Conservation (phyloP, 306 rosid genomes). For the Medicago lupulina region DNA sequence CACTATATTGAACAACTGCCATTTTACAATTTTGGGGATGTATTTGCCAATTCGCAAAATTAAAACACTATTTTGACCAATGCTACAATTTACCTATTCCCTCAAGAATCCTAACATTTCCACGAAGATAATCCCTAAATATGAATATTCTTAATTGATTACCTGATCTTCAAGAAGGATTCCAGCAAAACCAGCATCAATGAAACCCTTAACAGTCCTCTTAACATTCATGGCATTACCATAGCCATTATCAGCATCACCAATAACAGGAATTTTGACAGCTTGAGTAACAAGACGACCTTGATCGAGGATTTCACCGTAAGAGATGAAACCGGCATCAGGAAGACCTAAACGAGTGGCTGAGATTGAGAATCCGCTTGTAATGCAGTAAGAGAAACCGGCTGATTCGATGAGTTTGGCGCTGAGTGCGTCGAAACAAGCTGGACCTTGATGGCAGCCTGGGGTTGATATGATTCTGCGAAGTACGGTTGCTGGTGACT, state of each 20-base stretch:
- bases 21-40: too few species aligned
- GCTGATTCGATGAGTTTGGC: conserved; percentile 79
- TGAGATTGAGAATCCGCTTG: conserved; percentile 86
- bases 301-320: conserved; percentile 86
- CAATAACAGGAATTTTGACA: conserved; percentile 83
- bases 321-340: conserved; percentile 81
- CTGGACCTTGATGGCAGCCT: conserved; percentile 85
- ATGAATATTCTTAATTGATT: too few species aligned
- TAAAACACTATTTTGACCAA: too few species aligned
- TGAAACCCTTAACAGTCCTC: conserved; percentile 82
- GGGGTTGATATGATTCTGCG: conserved; percentile 61
- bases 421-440: conserved; percentile 86
- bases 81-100: too few species aligned
- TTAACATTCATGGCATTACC: conserved; percentile 92
- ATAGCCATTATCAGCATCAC: conserved; percentile 89
- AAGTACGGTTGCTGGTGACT: conserved; percentile 56
- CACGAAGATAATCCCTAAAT: too few species aligned
- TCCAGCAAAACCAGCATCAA: conserved; percentile 84
- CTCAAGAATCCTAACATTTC: too few species aligned
- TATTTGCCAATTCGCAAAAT: too few species aligned
- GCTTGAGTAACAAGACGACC: conserved; percentile 72
- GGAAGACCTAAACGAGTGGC: conserved; percentile 86
- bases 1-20: too few species aligned
- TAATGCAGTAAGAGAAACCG: conserved; percentile 77
- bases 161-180: conserved; percentile 94